Evolutionary conservation across 225 moss, liverwort and hornwort species (phyloP), one percentile per base, ranked within the genome.

Genomic region (Bryum argenteum): DNA sequence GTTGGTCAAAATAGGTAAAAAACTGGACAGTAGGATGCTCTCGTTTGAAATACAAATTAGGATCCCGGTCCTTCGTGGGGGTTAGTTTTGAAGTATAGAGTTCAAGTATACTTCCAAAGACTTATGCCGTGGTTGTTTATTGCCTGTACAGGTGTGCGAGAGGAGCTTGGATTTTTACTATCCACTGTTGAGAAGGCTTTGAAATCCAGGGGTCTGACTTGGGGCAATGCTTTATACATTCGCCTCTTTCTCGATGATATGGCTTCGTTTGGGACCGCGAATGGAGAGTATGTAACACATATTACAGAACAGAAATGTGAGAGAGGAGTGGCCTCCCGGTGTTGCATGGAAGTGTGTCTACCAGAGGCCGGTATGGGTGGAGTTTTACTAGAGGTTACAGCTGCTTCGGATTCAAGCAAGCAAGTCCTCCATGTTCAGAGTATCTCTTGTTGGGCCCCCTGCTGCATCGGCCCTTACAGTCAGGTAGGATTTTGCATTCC

Each of bases 401-500:
- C 87, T 24, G 77, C 85, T 21, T 75, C 71, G 23, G 84, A 92
- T 75, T 73, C 65, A 10, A 84, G 76, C 66, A 94, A 94, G 76
- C 82, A 80, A 44, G 94, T 98, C 40, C 81, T 98, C 38, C 98
- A 98, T 66, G 98, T 98, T 40, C 98, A 98, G 77, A 98, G 98
- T 74, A 91, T 94, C 50, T 98, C 98, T 50, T 94, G 87, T 61
- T 98, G 98, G 98, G 98, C 98, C 59, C 98, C 98, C 33, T 77
- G 98, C 84, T 98, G 94, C 85, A 94, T 98, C 63, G 98, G 98
- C 23, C 98, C 98, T 26, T 98, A 98, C 61, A 98, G 98, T 80
- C 98, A 98, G 92, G 97, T 96, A 76, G 28, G 12, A n/a, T 7
- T 24, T 57, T 13, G 19, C 37, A 26, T 10, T 26, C 51, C n/a